Conservation (phyloP, 345 rosid species). For the Ceriops tagal region DNA sequence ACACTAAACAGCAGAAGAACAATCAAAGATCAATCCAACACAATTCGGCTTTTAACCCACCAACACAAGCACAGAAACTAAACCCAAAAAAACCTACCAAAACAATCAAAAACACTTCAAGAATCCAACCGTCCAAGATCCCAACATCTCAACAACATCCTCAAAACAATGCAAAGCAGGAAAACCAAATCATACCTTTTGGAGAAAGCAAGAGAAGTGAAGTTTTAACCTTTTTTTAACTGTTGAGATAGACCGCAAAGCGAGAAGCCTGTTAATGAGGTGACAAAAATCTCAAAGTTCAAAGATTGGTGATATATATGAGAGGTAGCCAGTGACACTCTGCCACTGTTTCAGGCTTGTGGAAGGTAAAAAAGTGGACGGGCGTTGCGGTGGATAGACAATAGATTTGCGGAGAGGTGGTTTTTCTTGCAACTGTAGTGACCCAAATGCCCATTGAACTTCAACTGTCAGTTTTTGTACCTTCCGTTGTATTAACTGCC, state of each 20-base stretch:
- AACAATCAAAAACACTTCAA: not conserved
- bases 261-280: not conserved
- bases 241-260: conserved; percentile 10
- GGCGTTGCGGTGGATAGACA: conserved; percentile 22
- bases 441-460: conserved; percentile 20
- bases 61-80: conserved; percentile 4
- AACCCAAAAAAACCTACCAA: not conserved
- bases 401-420: conserved; percentile 4
- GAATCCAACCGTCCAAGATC: conserved; percentile 1
- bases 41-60: conserved; percentile 15
- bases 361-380: conserved; percentile 17
- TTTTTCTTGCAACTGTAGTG: not conserved
- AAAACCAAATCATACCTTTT: conserved; percentile 20
- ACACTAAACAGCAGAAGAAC: not conserved
- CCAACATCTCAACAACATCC: not conserved
- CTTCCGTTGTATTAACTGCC: no score
- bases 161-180: not conserved
- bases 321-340: conserved; percentile 1
- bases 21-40: conserved; percentile 10
- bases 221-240: conserved; percentile 7
- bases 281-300: conserved; percentile 17
- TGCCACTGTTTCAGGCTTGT: not conserved
- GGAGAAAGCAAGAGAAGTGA: conserved; percentile 9
- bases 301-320: conserved; percentile 14
- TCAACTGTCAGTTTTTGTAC: not conserved